Evolutionary conservation across 2,329 filamentous ascomycete species (phyloP), one percentile per base, ranked within the genome.

Genomic region (Hawksworthiomyces lignivorus): DNA sequence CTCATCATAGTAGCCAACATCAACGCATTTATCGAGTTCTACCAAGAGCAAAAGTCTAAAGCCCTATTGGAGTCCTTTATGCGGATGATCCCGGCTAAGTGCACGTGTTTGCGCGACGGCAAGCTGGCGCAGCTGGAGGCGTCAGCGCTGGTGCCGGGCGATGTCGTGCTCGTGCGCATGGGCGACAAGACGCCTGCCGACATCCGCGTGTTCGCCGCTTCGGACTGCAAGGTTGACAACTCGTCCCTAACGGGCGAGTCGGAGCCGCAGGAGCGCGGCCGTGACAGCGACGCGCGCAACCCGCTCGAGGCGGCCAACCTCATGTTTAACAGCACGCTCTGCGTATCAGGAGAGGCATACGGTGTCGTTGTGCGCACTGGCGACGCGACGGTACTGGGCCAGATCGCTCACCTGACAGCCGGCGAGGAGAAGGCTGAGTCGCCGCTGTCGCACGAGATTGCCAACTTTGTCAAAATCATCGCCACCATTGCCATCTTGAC

Each of bases 201-300:
- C 20, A 39, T 52, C 11, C 24, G 49, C 20, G 41, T 49, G 7
- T 46, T 48, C 22, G 49, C 42, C 21, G 48, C 47, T 35, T 46
- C 43, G 27, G 48, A 50, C 43, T 48, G 46, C 46, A 73, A 74
- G 46, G 76, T 73, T 48, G 77, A 84, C 46, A 72, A 76, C 52
- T 70, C 72, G 6, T 62, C 73, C 32, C 64, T 77, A 20, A 77
- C 73, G 19, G 73, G 73, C 39, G 73, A 77, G 55, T 73, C 73
- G 9, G 58, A 74, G 4, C 72, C 72, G 22, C 52, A 65, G 9
- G 58, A 65, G 22, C 58, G 57, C 29, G 62, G 67, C 41, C 59
- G 63, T 27, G 50, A 54, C 45, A 50, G 48, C n/a, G 54, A 57
- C 29, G 62, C 46, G 43, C 35, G 60, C 64, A 36, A 66, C 68